Evolutionary conservation across 768 basidiomycete species (phyloP).

Genomic region (Pulveroboletus frians): DNA sequence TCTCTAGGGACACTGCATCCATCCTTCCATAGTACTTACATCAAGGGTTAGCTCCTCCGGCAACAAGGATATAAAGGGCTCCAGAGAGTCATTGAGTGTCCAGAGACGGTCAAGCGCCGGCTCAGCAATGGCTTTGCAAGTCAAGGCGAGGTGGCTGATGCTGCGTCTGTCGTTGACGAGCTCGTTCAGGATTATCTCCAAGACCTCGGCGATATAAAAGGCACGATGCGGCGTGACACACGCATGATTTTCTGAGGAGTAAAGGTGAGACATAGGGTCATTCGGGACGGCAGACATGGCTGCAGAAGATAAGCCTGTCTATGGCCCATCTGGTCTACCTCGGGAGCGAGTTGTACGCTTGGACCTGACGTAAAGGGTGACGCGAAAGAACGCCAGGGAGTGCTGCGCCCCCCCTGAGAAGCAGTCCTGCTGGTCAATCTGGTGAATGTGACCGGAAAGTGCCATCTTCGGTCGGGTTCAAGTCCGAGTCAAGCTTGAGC

Average conservation of each 20-base stretch:
- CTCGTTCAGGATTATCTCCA: constrained; percentile 22
- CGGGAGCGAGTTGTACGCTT: too few species aligned
- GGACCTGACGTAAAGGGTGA: constrained; percentile 9
- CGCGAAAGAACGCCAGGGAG: background rate
- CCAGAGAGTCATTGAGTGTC: constrained; percentile 21
- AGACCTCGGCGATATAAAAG: constrained; percentile 18
- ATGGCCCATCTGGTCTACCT: too few species aligned
- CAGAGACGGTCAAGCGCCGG: constrained; percentile 23
- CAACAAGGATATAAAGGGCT: constrained; percentile 21
- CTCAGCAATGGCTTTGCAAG: constrained; percentile 19
- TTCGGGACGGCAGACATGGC: constrained; percentile 2
- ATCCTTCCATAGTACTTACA: constrained; percentile 9
- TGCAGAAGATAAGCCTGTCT: background rate
- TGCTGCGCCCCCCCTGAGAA: background rate
- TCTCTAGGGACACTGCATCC: background rate
- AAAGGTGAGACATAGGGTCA: background rate
- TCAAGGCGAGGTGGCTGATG: constrained; percentile 15
- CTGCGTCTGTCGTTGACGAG: constrained; percentile 15
- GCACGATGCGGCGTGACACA: constrained; percentile 1
- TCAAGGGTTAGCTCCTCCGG: constrained; percentile 18
- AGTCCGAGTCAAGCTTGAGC: background rate
- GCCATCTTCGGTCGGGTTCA: background rate
- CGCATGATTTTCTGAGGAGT: background rate
- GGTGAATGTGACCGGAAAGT: background rate
- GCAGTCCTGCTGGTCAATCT: background rate